These are phyloP conservation scores for Eutrema salsugineum DNA, from an alignment of 441 rosid species.

Conservation along the genomic window DNA sequence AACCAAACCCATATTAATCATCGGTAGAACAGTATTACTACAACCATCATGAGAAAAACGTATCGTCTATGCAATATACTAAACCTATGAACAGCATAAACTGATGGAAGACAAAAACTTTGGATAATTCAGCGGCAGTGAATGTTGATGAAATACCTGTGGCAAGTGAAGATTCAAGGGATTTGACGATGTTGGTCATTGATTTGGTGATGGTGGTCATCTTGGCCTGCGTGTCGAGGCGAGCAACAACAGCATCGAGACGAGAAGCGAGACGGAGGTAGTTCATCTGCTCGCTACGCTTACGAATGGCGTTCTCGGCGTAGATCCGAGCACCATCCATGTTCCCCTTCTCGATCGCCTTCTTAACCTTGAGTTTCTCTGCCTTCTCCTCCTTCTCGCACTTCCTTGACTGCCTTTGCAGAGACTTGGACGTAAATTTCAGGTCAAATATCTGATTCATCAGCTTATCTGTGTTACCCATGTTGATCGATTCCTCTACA, in stretches of 20 bases:
- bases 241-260: conserved; percentile 86
- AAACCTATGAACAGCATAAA: not conserved
- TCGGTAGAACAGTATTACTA: not conserved
- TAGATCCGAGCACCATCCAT: conserved; percentile 94
- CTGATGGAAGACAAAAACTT: not conserved
- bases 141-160: conserved; percentile 47
- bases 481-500: conserved; percentile 13
- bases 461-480: conserved; percentile 92
- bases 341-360: conserved; percentile 92
- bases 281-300: conserved; percentile 96
- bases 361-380: conserved; percentile 72
- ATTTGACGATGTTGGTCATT: conserved; percentile 76
- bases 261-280: conserved; percentile 84
- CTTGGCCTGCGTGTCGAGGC: conserved; percentile 91
- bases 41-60: not conserved
- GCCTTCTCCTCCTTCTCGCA: conserved; percentile 37
- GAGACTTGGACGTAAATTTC: conserved; percentile 83
- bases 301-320: conserved; percentile 94
- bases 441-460: conserved; percentile 95
- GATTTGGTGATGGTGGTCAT: conserved; percentile 85
- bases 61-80: too few species aligned
- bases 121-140: not conserved
- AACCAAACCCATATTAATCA: not conserved
- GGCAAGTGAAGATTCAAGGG: conserved; percentile 81
- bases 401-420: conserved; percentile 58